Percentiles rank a stretch among this genome's conserved stretches.
Conservation (phyloP, 129 eudicot genomes). For the Ambrosia trifida region DNA sequence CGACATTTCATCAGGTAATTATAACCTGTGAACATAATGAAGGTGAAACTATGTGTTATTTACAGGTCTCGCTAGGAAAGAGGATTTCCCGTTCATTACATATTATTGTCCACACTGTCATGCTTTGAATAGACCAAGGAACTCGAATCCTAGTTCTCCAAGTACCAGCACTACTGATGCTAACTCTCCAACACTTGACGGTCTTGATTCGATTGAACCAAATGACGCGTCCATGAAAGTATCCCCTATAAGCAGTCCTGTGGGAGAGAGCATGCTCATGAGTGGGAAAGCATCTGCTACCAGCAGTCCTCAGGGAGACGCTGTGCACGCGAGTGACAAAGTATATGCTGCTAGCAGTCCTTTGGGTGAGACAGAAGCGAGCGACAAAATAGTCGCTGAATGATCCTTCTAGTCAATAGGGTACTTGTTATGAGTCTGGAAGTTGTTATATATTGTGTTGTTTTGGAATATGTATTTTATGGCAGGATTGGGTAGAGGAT, state of each 20-base stretch:
- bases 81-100: constrained; percentile 77
- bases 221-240: constrained; percentile 17
- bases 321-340: constrained; percentile 6
- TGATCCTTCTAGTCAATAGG: constrained; percentile 24
- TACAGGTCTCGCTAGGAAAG: constrained; percentile 92
- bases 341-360: constrained; percentile 6
- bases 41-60: constrained; percentile 3
- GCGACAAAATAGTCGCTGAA: neutral
- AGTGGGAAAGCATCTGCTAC: constrained; percentile 27
- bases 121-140: constrained; percentile 71
- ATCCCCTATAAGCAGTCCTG: constrained; percentile 20
- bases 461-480: neutral
- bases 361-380: constrained; percentile 27
- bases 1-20: constrained; percentile 13
- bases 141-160: constrained; percentile 38
- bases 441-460: neutral
- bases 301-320: constrained; percentile 8
- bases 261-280: neutral
- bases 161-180: constrained; percentile 29
- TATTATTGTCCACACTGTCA: constrained; percentile 94
- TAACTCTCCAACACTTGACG: constrained; percentile 27
- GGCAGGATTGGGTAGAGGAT: constrained; percentile 13
- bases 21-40: neutral
- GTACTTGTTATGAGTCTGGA: constrained; percentile 10
- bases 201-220: constrained; percentile 22